These are phyloP conservation scores for Pyrenula aspistea DNA, from an alignment of 495 filamentous ascomycete genomes.

Conservation along the genomic window DNA sequence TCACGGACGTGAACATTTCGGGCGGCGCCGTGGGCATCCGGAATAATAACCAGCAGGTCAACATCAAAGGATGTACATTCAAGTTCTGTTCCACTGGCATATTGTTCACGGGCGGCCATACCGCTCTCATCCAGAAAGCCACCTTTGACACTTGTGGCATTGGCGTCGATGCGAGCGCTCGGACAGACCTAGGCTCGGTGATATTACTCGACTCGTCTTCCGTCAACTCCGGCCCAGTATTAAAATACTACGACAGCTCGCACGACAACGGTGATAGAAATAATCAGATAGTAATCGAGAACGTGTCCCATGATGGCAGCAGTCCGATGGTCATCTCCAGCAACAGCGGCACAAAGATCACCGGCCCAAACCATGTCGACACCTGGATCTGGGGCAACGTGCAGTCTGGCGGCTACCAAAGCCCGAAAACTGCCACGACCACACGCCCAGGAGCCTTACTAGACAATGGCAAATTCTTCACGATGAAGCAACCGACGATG, in stretches of 20 bases:
- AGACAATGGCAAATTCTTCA: constrained; percentile 29
- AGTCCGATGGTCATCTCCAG: constrained; percentile 20
- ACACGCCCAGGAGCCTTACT: constrained; percentile 27
- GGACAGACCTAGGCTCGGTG: constrained; percentile 33
- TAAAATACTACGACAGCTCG: constrained; percentile 33
- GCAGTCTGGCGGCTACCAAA: constrained; percentile 21
- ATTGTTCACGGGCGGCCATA: constrained; percentile 24
- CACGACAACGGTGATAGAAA: constrained; percentile 18
- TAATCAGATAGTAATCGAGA: constrained; percentile 26
- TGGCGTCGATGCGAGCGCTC: constrained; percentile 21
- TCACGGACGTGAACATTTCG: constrained; percentile 34
- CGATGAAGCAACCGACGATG: constrained; percentile 46
- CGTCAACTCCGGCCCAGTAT: constrained; percentile 35
- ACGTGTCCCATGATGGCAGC: constrained; percentile 14
- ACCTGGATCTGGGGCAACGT: constrained; percentile 30
- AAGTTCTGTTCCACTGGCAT: constrained; percentile 25
- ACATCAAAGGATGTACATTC: constrained; percentile 36
- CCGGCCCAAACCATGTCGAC: constrained; percentile 30
- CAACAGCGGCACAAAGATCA: constrained; percentile 26
- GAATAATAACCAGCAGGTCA: constrained; percentile 39
- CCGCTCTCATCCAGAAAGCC: constrained; percentile 25
- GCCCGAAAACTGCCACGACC: constrained; percentile 18
- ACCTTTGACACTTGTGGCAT: constrained; percentile 20
- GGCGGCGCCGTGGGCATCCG: constrained; percentile 37
- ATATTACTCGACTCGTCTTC: constrained; percentile 31